Evolutionary conservation across 106 monocot species (phyloP), one percentile per base, ranked within the genome.

Genomic region (Allium fistulosum): DNA sequence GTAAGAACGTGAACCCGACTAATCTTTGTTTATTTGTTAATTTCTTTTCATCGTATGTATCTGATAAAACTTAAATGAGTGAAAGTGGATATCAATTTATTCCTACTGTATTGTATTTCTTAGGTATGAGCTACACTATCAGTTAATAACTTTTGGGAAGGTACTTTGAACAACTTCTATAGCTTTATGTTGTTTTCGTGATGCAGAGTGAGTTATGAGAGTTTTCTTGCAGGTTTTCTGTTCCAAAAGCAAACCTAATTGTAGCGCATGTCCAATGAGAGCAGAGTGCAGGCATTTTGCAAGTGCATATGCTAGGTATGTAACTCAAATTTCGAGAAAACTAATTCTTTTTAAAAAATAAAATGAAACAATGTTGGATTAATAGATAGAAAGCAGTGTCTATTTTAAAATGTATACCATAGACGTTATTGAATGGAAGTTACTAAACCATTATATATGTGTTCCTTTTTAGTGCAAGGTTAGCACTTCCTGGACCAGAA

Each of bases 131-230:
- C 83, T 95, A 11, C 95, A 95, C 80, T 95, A 91, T 72, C 91
- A 91, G 63, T 77, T 95, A 81, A 95, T 95, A 49, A 95, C 94
- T 53, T 95, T 95, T 75, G 94, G 94, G 68, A 95, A 95, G 94
- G 94, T 95, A 74, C 53, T 13, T 13, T 7, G 8, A 22, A 22
- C 22, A 0, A 22, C 22, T 22, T 22, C 22, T 22, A 22, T 22
- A 1, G 22, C 22, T 22, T 22, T 22, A 22, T 22, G 22, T 22
- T 22, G 22, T 22, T 22, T 22, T 22, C 22, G 0, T 22, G 22
- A 22, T 22, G 22, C 22, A 22, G 22, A 22, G 22, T 22, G 22
- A 22, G 22, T 22, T 22, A 22, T 22, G 22, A 22, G 22, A 22
- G 22, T 22, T 53, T 72, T 46, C 37, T 8, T 55, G 70, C 62